These are phyloP conservation scores for Macadamia tetraphylla DNA, from an alignment of 164 flowering plant genomes.

Conservation along the genomic window DNA sequence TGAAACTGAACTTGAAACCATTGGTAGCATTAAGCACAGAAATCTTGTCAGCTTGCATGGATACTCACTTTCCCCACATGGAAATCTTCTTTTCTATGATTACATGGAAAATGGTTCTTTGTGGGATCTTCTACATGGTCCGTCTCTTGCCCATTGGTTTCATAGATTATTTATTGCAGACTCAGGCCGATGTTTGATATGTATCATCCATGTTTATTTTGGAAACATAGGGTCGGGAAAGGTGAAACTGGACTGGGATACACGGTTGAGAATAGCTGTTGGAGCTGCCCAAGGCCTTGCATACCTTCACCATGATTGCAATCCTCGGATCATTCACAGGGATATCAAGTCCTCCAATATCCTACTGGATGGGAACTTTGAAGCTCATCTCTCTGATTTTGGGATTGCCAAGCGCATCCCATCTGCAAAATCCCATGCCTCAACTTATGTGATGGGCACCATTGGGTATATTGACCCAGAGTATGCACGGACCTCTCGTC, in stretches of 20 bases:
- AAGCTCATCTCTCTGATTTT: conserved; percentile 91
- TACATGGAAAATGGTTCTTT: conserved; percentile 96
- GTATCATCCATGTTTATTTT: not conserved
- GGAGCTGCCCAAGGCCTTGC: conserved; percentile 96
- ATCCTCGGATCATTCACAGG: conserved; percentile 77
- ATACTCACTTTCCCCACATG: conserved; percentile 63
- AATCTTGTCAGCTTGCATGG: conserved; percentile 91
- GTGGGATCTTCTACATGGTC: conserved; percentile 96
- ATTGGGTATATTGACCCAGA: conserved; percentile 97
- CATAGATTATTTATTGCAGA: not conserved
- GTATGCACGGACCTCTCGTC: conserved; percentile 82
- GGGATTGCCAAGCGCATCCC: conserved; percentile 84
- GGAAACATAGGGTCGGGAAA: conserved; percentile 51
- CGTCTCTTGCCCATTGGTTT: not conserved
- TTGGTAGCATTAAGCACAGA: conserved; percentile 85
- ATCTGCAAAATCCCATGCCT: conserved; percentile 67
- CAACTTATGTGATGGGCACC: conserved; percentile 85
- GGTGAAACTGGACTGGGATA: conserved; percentile 90
- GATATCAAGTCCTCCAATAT: conserved; percentile 92
- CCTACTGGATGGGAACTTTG: conserved; percentile 82
- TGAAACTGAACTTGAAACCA: conserved; percentile 84
- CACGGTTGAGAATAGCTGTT: conserved; percentile 71
- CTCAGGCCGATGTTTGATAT: not conserved
- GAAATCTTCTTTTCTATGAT: conserved; percentile 88
- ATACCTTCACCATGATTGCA: conserved; percentile 93